Evolutionary conservation across 768 basidiomycete genomes (phyloP).

Genomic region (Nidularia pulvinata): DNA sequence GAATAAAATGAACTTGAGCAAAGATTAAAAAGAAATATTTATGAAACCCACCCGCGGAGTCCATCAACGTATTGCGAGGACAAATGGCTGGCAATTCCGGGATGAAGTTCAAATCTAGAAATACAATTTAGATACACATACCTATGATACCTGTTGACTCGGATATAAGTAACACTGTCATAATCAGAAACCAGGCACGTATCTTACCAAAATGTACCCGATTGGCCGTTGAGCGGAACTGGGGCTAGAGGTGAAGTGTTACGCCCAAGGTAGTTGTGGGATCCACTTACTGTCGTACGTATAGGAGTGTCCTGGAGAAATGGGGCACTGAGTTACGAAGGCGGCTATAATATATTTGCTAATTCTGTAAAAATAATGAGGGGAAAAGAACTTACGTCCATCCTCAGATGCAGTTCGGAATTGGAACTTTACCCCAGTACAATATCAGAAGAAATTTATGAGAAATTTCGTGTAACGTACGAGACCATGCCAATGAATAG

Average conservation of each 20-base stretch:
- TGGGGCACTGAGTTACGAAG: neutral
- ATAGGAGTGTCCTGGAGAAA: neutral
- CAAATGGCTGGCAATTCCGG: no score
- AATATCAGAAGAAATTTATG: neutral
- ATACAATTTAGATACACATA: neutral
- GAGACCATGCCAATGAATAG: neutral
- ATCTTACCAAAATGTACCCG: neutral
- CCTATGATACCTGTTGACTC: neutral
- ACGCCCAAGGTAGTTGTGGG: neutral
- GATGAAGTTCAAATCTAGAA: neutral
- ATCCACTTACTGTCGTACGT: neutral
- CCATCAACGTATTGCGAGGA: conserved; percentile 18
- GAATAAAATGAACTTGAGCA: neutral
- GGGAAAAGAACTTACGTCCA: neutral
- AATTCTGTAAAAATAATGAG: no score
- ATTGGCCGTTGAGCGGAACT: neutral
- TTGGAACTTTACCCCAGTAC: neutral
- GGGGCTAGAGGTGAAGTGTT: neutral
- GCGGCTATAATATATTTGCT: no score
- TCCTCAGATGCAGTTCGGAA: neutral
- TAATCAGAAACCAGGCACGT: neutral
- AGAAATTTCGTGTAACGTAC: neutral
- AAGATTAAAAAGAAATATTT: neutral
- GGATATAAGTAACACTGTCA: neutral
- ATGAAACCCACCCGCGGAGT: conserved; percentile 10